Evolutionary conservation across 2,329 filamentous ascomycete species (phyloP), one percentile per base, ranked within the genome.

Genomic region (Pseudogymnoascus sp.): DNA sequence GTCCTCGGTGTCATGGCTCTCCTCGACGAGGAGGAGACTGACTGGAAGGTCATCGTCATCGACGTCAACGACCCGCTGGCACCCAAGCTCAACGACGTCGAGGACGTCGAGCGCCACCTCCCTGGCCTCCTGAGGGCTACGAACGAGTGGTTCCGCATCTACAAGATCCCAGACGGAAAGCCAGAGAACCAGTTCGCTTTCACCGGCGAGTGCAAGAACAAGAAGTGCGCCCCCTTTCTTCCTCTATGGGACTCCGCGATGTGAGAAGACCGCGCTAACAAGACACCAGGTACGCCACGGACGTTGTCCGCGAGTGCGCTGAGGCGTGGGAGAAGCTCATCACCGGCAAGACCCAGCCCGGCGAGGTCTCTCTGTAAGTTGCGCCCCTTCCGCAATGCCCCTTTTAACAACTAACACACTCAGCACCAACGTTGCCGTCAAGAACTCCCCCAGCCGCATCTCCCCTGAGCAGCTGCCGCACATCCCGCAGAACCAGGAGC

Each of bases 131-230:
- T 99, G 77, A 90, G 94, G 70, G 94, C 94, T 75, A 97, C 93
- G 76, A 99, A 99, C 76, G 94, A 99, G 84, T 99, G 94, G 94
- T 99, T 99, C 92, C 92, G 94, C 79, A 99, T 99, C 86, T 99
- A 99, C 89, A 99, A 99, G 86, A 99, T 99, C 80, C 94, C 94
- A 75, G 94, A 99, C 76, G 94, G 94, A 84, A 99, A 99, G 92
- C 92, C 93, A 73, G 94, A 99, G 89, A 99, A 99, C 87, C 94
- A 97, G 83, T 99, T 99, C 75, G 94, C 94, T 73, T 99, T 99
- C 84, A 97, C 92, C 64, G 94, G 94, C 82, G 94, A 99, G 84
- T 97, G 93, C 90, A 99, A 99, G 89, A 99, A 99, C 88, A 96
- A 92, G 87, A 91, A 89, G 89, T 92, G 71, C 70, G 59, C 16